Conservation (phyloP, 2,329 filamentous ascomycete genomes). For the Diaporthe eres region DNA sequence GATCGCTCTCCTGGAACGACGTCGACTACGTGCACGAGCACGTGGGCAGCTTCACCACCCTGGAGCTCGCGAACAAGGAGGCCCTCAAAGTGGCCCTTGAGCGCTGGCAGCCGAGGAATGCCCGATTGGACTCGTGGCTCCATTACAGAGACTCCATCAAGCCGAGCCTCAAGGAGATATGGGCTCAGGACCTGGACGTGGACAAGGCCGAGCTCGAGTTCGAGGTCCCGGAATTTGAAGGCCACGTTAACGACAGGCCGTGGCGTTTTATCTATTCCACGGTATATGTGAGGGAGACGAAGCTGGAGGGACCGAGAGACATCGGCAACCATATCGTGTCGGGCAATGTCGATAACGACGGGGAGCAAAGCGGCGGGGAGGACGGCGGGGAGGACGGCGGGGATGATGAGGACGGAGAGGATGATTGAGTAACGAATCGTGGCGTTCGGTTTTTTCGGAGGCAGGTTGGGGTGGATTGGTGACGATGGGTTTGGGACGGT, state of each 20-base stretch:
- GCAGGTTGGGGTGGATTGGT: not conserved
- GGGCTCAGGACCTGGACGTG: constrained; percentile 5
- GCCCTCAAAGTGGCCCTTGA: constrained; percentile 22
- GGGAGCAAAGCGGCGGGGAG: not conserved
- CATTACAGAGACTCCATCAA: constrained; percentile 6
- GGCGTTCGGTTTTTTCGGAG: not conserved
- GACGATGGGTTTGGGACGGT: not conserved
- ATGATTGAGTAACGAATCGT: not conserved
- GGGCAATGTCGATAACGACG: not conserved
- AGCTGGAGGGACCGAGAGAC: constrained; percentile 32
- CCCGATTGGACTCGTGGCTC: not conserved
- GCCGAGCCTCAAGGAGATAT: not conserved
- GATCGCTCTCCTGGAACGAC: constrained; percentile 10
- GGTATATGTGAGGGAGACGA: constrained; percentile 16
- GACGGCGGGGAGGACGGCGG: constrained; percentile 31
- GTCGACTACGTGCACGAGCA: not conserved
- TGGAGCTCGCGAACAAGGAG: constrained; percentile 32
- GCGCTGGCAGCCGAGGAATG: constrained; percentile 22
- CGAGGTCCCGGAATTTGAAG: not conserved
- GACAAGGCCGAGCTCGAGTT: constrained; percentile 18
- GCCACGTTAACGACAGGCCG: constrained; percentile 3
- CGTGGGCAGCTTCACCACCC: constrained; percentile 25
- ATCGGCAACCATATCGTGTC: constrained; percentile 10
- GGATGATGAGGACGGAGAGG: constrained; percentile 30
- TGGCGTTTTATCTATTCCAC: constrained; percentile 31